Conservation (phyloP, 129 eudicot species). For the Flaveria brownii region DNA sequence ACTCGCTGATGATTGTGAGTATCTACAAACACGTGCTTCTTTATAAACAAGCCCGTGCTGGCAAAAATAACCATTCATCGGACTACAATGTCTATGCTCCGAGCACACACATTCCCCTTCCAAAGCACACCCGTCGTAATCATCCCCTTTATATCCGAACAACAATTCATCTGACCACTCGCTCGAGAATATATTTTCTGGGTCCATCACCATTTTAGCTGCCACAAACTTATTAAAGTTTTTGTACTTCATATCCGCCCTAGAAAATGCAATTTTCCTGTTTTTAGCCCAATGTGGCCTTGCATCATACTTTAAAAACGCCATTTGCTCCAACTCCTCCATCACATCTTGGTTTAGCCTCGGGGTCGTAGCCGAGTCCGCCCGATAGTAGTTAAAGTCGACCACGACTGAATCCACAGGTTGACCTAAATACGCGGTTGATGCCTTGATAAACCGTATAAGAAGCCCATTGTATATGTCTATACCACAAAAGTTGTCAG, state of each 20-base stretch:
- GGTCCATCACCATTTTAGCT: constrained; percentile 66
- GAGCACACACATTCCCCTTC: constrained; percentile 82
- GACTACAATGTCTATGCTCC: constrained; percentile 80
- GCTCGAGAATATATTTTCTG: constrained; percentile 56
- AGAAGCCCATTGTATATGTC: constrained; percentile 80
- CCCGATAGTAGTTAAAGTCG: constrained; percentile 77
- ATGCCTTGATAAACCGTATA: constrained; percentile 64
- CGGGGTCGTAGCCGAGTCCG: constrained; percentile 49
- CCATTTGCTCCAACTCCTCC: constrained; percentile 92
- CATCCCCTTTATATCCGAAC: constrained; percentile 41
- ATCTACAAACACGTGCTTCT: constrained; percentile 75
- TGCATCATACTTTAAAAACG: constrained; percentile 72
- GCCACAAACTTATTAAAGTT: constrained; percentile 45
- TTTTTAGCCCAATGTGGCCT: constrained; percentile 96
- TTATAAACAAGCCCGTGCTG: constrained; percentile 56
- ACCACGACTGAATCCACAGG: constrained; percentile 67
- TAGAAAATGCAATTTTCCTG: constrained; percentile 60
- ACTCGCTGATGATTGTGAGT: constrained; percentile 40
- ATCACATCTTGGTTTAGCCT: constrained; percentile 67
- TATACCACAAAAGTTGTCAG: constrained; percentile 64
- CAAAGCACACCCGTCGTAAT: constrained; percentile 75
- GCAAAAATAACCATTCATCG: constrained; percentile 61
- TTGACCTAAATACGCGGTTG: constrained; percentile 69
- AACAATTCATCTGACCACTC: constrained; percentile 77
- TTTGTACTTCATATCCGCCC: constrained; percentile 45